Conservation (phyloP, 768 basidiomycete genomes). For the Leccinum subtestaceum region DNA sequence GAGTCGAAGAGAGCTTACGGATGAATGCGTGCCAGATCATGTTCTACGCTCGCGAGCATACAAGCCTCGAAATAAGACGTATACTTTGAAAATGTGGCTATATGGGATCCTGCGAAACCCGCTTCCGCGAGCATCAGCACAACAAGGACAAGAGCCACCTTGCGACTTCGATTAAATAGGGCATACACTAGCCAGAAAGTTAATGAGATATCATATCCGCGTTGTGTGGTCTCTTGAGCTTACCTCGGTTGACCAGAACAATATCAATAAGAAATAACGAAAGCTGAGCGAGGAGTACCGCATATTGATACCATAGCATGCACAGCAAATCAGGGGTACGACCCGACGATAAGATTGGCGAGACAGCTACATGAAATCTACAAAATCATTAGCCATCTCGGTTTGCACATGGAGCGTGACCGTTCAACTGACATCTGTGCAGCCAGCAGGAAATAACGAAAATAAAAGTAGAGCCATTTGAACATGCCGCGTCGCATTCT, state of each 20-base stretch:
- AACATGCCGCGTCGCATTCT: conserved; percentile 11
- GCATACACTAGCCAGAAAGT: conserved; percentile 14
- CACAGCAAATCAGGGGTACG: conserved; percentile 9
- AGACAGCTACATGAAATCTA: conserved; percentile 12
- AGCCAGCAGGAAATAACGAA: conserved; percentile 16
- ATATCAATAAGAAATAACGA: conserved; percentile 18
- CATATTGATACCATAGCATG: conserved; percentile 11
- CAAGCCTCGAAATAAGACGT: conserved; percentile 13
- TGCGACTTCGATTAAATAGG: conserved; percentile 35
- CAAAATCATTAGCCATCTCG: not conserved
- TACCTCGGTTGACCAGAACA: conserved; percentile 26
- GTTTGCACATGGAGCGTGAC: not conserved
- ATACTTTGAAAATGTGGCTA: conserved; percentile 14
- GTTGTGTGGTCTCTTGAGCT: not conserved
- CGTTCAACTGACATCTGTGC: conserved; percentile 12
- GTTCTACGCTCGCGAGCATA: conserved; percentile 21
- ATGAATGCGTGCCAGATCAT: not conserved
- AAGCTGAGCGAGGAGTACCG: conserved; percentile 1
- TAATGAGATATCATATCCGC: not conserved
- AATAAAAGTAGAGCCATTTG: conserved; percentile 21
- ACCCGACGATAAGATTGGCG: conserved; percentile 11
- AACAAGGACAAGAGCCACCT: conserved; percentile 21
- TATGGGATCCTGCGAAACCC: conserved; percentile 13
- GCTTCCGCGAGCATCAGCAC: conserved; percentile 19
- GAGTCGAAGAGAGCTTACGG: conserved; percentile 18